Percentiles rank a stretch among this genome's conserved stretches.
These are phyloP conservation scores for Pyrus pyrifolia DNA, from an alignment of 306 rosid species.

Conservation along the genomic window DNA sequence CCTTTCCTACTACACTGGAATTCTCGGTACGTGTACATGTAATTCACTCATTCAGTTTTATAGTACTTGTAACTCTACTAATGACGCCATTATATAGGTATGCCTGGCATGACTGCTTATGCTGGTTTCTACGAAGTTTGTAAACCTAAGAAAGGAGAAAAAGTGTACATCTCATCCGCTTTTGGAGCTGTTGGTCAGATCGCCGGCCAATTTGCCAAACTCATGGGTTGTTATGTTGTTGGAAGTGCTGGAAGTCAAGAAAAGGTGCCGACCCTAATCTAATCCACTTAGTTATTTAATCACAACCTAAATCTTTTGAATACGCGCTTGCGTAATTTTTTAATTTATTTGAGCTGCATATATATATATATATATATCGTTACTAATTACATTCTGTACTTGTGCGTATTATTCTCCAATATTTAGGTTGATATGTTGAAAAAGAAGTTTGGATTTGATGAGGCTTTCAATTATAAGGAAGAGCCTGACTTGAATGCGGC, in stretches of 20 bases:
- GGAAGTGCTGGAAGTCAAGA: conserved; percentile 13
- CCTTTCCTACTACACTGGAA: conserved; percentile 51
- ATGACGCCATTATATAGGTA: not conserved
- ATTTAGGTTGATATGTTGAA: conserved; percentile 23
- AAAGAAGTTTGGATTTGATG: conserved; percentile 29
- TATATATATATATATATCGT: no score
- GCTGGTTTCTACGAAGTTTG: not conserved
- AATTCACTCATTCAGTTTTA: not conserved
- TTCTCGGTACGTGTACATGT: conserved; percentile 35
- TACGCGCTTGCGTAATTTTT: no score
- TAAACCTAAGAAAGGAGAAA: not conserved
- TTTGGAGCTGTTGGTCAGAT: conserved; percentile 5
- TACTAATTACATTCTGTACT: no score
- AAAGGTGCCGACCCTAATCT: not conserved
- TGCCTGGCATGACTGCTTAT: conserved; percentile 9
- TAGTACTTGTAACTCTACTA: no score
- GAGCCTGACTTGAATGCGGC: conserved; percentile 27
- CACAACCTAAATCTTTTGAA: not conserved
- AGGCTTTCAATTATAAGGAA: conserved; percentile 36
- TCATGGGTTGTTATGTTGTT: conserved; percentile 8
- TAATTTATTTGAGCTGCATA: no score
- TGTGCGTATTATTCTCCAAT: no score
- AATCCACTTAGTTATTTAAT: no score
- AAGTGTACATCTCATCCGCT: not conserved
- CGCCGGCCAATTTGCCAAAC: conserved; percentile 7